phyloP scores from a whole-genome alignment of 805 yeast species.

The Torulaspora franciscae region DNA sequence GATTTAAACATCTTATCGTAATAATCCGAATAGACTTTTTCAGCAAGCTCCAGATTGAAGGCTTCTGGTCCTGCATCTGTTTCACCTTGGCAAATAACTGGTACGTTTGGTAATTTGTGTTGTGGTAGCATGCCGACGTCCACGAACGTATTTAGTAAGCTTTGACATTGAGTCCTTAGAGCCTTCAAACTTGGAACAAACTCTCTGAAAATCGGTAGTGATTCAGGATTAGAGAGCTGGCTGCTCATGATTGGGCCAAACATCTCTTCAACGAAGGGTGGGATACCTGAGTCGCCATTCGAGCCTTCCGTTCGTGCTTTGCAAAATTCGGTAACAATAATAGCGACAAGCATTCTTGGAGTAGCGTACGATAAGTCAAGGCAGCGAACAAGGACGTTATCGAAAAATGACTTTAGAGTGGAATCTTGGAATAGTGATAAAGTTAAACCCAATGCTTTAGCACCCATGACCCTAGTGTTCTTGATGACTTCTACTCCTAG shows the following conservation, averaged over 20 bases:
- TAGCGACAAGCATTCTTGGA: constrained; percentile 65
- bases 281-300: constrained; percentile 20
- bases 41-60: constrained; percentile 74
- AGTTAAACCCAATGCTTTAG: constrained; percentile 67
- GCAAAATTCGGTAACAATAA: constrained; percentile 69
- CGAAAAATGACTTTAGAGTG: constrained; percentile 39
- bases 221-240: constrained; percentile 29
- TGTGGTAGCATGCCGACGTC: constrained; percentile 71
- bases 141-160: constrained; percentile 70
- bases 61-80: constrained; percentile 92
- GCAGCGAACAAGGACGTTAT: constrained; percentile 37
- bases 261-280: constrained; percentile 29
- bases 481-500: constrained; percentile 72
- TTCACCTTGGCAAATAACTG: constrained; percentile 91
- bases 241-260: constrained; percentile 39
- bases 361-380: constrained; percentile 67
- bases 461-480: constrained; percentile 69
- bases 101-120: constrained; percentile 70
- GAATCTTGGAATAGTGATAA: constrained; percentile 47
- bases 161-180: constrained; percentile 81
- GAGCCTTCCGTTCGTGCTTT: constrained; percentile 19
- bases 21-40: constrained; percentile 56
- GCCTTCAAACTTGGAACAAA: constrained; percentile 80
- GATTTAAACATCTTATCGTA: constrained; percentile 60
- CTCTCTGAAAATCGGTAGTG: constrained; percentile 61